Conservation (phyloP, 768 basidiomycete genomes). For the Termitomyces sp. region DNA sequence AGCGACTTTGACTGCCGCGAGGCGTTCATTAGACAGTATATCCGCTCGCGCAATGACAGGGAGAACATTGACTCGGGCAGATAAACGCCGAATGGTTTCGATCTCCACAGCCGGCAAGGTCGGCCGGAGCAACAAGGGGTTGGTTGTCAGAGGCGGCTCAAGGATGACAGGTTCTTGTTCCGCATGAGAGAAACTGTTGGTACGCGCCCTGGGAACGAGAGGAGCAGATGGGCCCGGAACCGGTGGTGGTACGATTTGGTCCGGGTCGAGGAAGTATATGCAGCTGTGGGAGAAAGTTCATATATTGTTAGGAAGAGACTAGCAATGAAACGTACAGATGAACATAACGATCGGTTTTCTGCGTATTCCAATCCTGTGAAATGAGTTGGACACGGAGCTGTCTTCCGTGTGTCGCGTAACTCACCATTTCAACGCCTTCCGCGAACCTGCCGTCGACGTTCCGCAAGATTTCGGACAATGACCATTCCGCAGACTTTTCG, state of each 20-base stretch:
- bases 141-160: conserved; percentile 74
- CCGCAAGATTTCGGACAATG: conserved; percentile 64
- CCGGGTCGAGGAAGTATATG: conserved; percentile 86
- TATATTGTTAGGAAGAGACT: conserved; percentile 17
- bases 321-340: conserved; percentile 60
- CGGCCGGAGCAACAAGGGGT: conserved; percentile 65
- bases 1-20: conserved; percentile 76
- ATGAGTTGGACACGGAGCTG: conserved; percentile 21
- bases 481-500: conserved; percentile 60
- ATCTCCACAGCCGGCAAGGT: conserved; percentile 73
- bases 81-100: conserved; percentile 74
- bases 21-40: conserved; percentile 76
- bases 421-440: conserved; percentile 76
- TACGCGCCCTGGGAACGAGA: conserved; percentile 64
- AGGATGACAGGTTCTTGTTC: conserved; percentile 77
- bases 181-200: conserved; percentile 68
- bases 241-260: conserved; percentile 71
- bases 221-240: conserved; percentile 67
- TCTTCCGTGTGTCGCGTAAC: conserved; percentile 31
- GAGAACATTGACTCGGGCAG: conserved; percentile 82
- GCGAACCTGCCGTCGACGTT: conserved; percentile 72
- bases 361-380: conserved; percentile 66
- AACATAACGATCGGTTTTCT: conserved; percentile 72
- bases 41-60: conserved; percentile 85
- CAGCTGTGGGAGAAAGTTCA: conserved; percentile 48